Conservation (phyloP, 106 monocot genomes). For the Apostasia ramifera region DNA sequence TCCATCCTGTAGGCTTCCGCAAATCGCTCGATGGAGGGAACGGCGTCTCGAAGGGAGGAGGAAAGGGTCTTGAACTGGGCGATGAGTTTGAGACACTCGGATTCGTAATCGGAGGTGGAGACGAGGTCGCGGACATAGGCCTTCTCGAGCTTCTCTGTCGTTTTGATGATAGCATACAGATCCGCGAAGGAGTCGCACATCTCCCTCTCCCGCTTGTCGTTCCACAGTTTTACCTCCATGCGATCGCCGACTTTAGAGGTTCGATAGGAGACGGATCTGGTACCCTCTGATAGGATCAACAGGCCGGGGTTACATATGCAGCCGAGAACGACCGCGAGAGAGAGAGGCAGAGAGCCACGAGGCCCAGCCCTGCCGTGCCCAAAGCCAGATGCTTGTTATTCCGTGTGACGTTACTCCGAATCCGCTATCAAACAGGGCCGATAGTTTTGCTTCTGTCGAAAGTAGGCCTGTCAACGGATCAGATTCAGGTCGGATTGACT, state of each 20-base stretch:
- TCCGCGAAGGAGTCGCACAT: constrained; percentile 86
- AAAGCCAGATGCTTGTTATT: too few species aligned
- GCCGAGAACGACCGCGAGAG: too few species aligned
- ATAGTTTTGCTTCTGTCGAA: too few species aligned
- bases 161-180: constrained; percentile 88
- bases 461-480: too few species aligned
- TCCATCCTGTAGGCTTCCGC: constrained; percentile 75
- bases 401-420: too few species aligned
- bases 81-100: constrained; percentile 90
- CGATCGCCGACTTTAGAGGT: not conserved
- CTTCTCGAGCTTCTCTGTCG: constrained; percentile 91
- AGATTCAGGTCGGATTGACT: too few species aligned
- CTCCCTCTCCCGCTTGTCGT: constrained; percentile 81
- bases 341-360: too few species aligned
- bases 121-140: constrained; percentile 94
- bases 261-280: too few species aligned
- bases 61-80: constrained; percentile 71
- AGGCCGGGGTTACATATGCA: too few species aligned
- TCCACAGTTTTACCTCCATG: constrained; percentile 60
- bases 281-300: too few species aligned
- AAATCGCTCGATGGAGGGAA: constrained; percentile 63
- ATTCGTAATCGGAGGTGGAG: constrained; percentile 72
- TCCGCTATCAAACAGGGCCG: too few species aligned
- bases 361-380: too few species aligned
- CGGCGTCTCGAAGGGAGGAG: constrained; percentile 51